These are phyloP conservation scores for Myrica gale DNA, from an alignment of 306 rosid species.

Conservation along the genomic window DNA sequence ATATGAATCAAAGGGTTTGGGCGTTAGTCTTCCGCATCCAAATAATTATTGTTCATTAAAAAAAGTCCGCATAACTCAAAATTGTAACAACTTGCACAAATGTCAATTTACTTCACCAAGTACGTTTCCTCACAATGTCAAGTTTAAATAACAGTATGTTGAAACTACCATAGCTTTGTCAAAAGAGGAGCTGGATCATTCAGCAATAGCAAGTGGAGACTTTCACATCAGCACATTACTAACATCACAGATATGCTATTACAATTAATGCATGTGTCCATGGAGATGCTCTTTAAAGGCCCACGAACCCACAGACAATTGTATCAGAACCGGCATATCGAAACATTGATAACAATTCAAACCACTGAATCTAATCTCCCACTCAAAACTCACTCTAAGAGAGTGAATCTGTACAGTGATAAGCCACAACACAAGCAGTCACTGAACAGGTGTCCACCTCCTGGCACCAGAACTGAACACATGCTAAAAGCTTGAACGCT, in stretches of 20 bases:
- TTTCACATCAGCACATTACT: neutral
- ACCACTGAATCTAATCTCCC: neutral
- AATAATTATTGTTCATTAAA: neutral
- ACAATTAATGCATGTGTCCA: neutral
- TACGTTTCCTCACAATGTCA: neutral
- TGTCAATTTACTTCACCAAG: neutral
- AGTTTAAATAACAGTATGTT: neutral
- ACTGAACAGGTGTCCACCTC: neutral
- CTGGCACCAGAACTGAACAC: neutral
- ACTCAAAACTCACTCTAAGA: conserved; percentile 13
- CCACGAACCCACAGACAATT: neutral
- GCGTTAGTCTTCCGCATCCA: conserved; percentile 32
- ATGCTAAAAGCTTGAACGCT: neutral
- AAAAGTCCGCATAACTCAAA: neutral
- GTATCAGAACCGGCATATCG: neutral
- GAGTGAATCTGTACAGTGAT: neutral
- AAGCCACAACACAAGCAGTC: neutral
- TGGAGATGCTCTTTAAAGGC: neutral
- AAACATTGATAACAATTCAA: neutral
- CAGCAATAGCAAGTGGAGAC: neutral
- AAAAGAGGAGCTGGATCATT: neutral
- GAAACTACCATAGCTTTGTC: neutral
- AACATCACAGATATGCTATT: neutral
- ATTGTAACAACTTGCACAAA: neutral
- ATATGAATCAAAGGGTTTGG: conserved; percentile 27